Conservation (phyloP, 1,284 basidiomycete species). For the Wallemia ichthyophaga region DNA sequence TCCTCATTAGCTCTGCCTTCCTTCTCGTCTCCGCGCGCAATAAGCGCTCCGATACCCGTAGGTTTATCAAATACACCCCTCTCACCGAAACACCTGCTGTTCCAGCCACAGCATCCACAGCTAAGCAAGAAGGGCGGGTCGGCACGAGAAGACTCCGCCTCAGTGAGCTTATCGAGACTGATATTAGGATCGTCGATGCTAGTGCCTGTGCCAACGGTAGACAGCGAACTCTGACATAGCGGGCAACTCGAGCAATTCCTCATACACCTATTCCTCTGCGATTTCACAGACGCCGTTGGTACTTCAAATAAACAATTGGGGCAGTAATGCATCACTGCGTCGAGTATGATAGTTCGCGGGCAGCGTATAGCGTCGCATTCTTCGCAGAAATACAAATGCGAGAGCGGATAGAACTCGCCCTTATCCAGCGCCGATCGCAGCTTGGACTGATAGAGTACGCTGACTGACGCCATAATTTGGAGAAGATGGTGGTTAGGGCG, state of each 20-base stretch:
- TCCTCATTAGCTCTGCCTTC: not conserved
- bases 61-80: conserved; percentile 68
- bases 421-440: not conserved
- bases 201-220: conserved; percentile 60
- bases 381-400: conserved; percentile 81
- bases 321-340: conserved; percentile 89
- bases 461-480: not conserved
- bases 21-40: conserved; percentile 1
- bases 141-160: conserved; percentile 20
- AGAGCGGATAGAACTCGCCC: conserved; percentile 43
- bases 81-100: conserved; percentile 62
- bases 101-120: conserved; percentile 83
- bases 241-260: conserved; percentile 94
- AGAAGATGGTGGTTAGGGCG: not conserved
- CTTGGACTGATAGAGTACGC: not conserved
- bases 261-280: conserved; percentile 63
- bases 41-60: conserved; percentile 35
- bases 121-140: conserved; percentile 68
- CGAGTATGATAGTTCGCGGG: conserved; percentile 61
- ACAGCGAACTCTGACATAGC: conserved; percentile 57
- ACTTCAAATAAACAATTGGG: conserved; percentile 98
- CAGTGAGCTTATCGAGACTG: not conserved
- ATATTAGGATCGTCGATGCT: conserved; percentile 12
- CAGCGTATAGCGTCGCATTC: conserved; percentile 89
- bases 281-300: conserved; percentile 75